These are phyloP conservation scores for Claviceps spartinae DNA, from an alignment of 2,329 filamentous ascomycete species.

Conservation along the genomic window DNA sequence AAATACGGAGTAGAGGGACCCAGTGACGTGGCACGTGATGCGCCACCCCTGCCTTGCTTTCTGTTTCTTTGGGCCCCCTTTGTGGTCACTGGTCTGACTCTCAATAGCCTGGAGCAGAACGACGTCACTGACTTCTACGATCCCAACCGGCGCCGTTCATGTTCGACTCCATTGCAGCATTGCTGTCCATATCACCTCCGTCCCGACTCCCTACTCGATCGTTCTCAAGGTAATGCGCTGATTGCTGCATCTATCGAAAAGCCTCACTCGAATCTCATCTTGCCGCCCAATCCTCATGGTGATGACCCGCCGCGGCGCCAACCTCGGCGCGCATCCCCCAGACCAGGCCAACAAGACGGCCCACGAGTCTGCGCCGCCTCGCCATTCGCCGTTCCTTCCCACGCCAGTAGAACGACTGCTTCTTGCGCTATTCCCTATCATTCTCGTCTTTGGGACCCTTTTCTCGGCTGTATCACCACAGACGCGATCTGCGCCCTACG, in stretches of 20 bases:
- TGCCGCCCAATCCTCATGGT: conserved; percentile 11
- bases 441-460: conserved; percentile 68
- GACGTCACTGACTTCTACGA: too few relatives aligned
- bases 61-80: too few relatives aligned
- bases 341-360: neutral
- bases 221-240: neutral
- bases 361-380: conserved; percentile 9
- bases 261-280: neutral
- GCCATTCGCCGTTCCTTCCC: conserved; percentile 49
- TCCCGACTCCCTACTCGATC: neutral
- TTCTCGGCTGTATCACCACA: conserved; percentile 68
- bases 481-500: conserved; percentile 51
- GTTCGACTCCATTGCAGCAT: too few relatives aligned
- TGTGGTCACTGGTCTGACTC: too few relatives aligned
- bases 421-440: conserved; percentile 59
- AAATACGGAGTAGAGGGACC: too few relatives aligned
- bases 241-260: neutral
- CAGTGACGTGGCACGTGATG: too few relatives aligned
- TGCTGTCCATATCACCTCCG: neutral
- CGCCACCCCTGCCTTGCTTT: too few relatives aligned
- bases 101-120: too few relatives aligned
- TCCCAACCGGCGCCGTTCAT: too few relatives aligned
- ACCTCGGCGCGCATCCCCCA: neutral
- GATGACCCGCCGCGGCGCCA: conserved; percentile 14
- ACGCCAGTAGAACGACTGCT: conserved; percentile 53